Evolutionary conservation across 148 eudicot genomes (phyloP).

Genomic region (Selenicereus undatus): DNA sequence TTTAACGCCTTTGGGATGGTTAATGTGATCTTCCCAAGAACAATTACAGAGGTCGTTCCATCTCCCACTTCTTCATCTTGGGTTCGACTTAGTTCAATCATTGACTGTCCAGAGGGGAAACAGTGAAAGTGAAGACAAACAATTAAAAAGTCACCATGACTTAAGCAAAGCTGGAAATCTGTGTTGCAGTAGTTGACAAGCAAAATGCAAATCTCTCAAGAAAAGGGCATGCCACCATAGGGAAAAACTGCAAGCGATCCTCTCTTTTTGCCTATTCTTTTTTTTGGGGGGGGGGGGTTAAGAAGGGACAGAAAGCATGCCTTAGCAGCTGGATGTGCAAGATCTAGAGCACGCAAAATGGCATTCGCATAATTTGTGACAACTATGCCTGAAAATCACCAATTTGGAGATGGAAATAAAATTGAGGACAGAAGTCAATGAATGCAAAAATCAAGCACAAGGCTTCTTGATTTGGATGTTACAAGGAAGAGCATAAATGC

Average conservation of each 20-base stretch:
- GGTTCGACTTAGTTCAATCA: conserved; percentile 95
- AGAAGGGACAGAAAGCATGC: conserved; percentile 29
- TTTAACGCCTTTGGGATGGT: background rate
- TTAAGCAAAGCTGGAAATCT: background rate
- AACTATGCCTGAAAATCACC: conserved; percentile 67
- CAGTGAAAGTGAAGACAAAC: background rate
- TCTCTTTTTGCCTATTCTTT: too few relatives aligned
- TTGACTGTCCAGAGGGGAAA: conserved; percentile 49
- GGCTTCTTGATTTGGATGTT: background rate
- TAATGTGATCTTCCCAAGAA: conserved; percentile 59
- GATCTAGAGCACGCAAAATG: conserved; percentile 84
- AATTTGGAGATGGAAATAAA: conserved; percentile 1
- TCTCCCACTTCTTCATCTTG: conserved; percentile 99
- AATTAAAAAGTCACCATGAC: background rate
- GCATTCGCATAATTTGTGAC: conserved; percentile 98
- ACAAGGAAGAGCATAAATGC: background rate
- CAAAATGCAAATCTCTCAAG: background rate
- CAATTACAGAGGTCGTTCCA: conserved; percentile 95
- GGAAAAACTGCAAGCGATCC: background rate
- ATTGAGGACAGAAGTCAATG: background rate
- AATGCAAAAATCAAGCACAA: background rate
- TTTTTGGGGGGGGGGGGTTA: background rate
- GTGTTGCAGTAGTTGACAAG: background rate
- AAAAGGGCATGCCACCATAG: background rate
- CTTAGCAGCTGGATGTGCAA: conserved; percentile 99